Evolutionary conservation across 2,329 filamentous ascomycete genomes (phyloP).

Genomic region (Pseudonectria buxi): DNA sequence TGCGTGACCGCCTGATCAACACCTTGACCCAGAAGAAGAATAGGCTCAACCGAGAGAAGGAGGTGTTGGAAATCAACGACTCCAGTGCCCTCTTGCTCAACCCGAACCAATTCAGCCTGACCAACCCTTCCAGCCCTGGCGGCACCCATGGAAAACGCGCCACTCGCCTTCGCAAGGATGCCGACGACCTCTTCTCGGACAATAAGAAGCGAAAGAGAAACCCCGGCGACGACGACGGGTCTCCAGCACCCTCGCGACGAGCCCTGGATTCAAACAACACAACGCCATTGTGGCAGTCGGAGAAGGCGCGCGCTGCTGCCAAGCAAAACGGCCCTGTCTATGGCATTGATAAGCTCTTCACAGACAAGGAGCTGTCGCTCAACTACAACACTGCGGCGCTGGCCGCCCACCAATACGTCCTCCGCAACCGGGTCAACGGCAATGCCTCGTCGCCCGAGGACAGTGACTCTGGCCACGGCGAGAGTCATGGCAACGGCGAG

Average conservation of each 20-base stretch:
- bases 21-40: slow-evolving; percentile 58
- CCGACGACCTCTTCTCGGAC: slow-evolving; percentile 53
- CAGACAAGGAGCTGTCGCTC: slow-evolving; percentile 61
- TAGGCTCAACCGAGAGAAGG: slow-evolving; percentile 58
- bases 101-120: slow-evolving; percentile 61
- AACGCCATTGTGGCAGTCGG: slow-evolving; percentile 57
- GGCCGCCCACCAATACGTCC: slow-evolving; percentile 55
- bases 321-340: slow-evolving; percentile 55
- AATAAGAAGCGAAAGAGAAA: slow-evolving; percentile 58
- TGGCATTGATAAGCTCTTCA: slow-evolving; percentile 64
- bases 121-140: slow-evolving; percentile 57
- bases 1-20: slow-evolving; percentile 62
- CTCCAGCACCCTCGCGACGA: slow-evolving; percentile 51
- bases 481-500: slow-evolving; percentile 43
- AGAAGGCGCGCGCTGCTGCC: slow-evolving; percentile 46
- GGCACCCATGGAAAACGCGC: slow-evolving; percentile 57
- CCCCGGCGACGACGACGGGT: slow-evolving; percentile 54
- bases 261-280: slow-evolving; percentile 49
- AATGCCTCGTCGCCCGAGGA: slow-evolving; percentile 43
- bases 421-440: slow-evolving; percentile 50
- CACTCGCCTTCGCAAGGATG: slow-evolving; percentile 53
- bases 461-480: slow-evolving; percentile 46
- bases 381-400: slow-evolving; percentile 57
- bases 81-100: slow-evolving; percentile 59
- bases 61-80: slow-evolving; percentile 61